Base-by-base conservation (phyloP, 768 basidiomycete species). In the Russula compacta region DNA sequence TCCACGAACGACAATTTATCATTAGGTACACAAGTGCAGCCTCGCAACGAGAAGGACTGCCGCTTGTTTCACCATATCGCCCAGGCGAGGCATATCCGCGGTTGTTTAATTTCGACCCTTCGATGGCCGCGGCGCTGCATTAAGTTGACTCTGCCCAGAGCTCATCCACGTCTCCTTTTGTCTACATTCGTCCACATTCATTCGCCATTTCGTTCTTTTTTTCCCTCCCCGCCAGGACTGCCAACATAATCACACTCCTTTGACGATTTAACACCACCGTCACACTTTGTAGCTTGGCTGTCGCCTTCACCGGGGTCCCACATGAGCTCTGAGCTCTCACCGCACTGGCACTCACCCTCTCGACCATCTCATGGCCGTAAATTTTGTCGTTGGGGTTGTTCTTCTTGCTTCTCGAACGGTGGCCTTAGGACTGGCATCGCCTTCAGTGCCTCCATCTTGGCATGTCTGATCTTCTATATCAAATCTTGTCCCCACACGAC, bases 391-490 rank as follows among this genome's bases (percentile, higher is more conserved):
- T 39, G 55, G 15, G 29, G 58, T 21, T 24, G n/a, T 8, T 46
- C 33, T n/a, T 12, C 56, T 51, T 43, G 33, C 42, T 33, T 10
- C 19, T 29, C 39, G 2, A 50, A 35, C 14, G 42, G 55, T 38
- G 3, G 24, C 29, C 39, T 47, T 6, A 43, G 35, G 33, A 24
- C 40, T 14, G 48, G 54, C 32, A 12, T 61, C 17, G 53, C 53
- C 29, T 59, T 58, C 29, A 29, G 43, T 19, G 56, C 35, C 58
- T 29, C 53, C 15, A 14, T 54, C 12, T 40, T 66, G 10, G 19
- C 40, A 3, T 19, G 56, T 32, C 32, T 66, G 4, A 3, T 66
- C 6, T 48, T 55, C 4, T 64, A 64, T 21, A 19, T 36, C 12
- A 35, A 4, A 9, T 64, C 47, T 52, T 53, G 8, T 46, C 59